phyloP scores from a whole-genome alignment of 768 basidiomycete species.

The Collybia sp. region DNA sequence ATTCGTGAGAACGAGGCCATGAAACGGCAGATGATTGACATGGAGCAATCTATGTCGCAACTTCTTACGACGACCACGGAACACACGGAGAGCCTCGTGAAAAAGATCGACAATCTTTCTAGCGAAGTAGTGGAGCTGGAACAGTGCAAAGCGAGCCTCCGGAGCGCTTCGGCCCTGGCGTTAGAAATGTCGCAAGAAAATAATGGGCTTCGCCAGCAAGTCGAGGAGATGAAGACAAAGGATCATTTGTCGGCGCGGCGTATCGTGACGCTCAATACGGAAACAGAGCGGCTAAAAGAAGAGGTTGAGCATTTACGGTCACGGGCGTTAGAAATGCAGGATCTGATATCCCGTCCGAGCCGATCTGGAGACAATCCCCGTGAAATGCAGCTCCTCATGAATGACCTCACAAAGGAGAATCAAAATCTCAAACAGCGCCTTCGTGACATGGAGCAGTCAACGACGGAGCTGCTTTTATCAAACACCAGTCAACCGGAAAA shows the following conservation, averaged over 20 bases:
- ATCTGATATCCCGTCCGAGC: constrained; percentile 19
- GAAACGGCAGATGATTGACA: constrained; percentile 20
- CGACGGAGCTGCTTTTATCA: constrained; percentile 29
- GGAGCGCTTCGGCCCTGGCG: constrained; percentile 6
- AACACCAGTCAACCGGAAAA: constrained; percentile 20
- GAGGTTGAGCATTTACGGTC: constrained; percentile 24
- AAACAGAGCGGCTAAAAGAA: constrained; percentile 16
- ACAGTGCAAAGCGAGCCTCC: constrained; percentile 3
- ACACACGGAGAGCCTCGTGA: constrained; percentile 18
- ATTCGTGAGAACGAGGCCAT: constrained; percentile 19
- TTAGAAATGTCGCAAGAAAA: constrained; percentile 19
- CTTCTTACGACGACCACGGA: constrained; percentile 15
- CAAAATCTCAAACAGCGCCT: constrained; percentile 28
- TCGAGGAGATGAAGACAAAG: constrained; percentile 15
- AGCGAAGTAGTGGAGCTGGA: constrained; percentile 8
- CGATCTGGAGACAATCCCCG: constrained; percentile 17
- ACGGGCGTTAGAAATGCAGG: constrained; percentile 26
- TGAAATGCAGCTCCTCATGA: constrained; percentile 30
- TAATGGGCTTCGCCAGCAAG: constrained; percentile 13
- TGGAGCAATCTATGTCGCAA: constrained; percentile 23
- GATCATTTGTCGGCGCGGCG: constrained; percentile 5
- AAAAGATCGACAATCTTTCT: constrained; percentile 22
- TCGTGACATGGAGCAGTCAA: constrained; percentile 29
- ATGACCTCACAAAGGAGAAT: constrained; percentile 36
- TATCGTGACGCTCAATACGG: constrained; percentile 14